Percentiles rank a stretch among this genome's conserved stretches.
Evolutionary conservation across 1,139 yeast species (phyloP).

Genomic region (Debaryomyces sp.): DNA sequence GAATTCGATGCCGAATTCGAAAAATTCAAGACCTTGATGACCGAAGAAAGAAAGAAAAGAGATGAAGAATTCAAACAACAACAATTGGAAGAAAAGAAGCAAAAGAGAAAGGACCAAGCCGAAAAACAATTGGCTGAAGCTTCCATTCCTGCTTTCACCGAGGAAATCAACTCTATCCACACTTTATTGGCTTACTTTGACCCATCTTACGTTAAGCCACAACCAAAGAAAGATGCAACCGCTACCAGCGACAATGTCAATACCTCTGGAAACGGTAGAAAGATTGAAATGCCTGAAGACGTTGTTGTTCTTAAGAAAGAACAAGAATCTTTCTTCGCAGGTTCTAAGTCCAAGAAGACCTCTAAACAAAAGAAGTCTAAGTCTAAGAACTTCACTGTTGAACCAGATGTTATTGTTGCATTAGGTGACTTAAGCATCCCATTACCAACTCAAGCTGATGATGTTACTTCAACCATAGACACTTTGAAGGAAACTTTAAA

Average conservation of each 20-base stretch:
- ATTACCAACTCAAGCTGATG: constrained; percentile 79
- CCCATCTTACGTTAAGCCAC: constrained; percentile 73
- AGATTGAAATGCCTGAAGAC: constrained; percentile 63
- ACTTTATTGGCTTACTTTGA: constrained; percentile 72
- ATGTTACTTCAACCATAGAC: constrained; percentile 65
- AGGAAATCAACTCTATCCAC: constrained; percentile 75
- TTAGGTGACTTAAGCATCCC: constrained; percentile 77
- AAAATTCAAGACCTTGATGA: constrained; percentile 70
- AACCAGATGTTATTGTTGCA: constrained; percentile 78
- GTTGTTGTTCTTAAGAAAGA: constrained; percentile 68
- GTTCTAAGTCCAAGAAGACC: constrained; percentile 51
- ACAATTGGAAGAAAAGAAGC: constrained; percentile 59
- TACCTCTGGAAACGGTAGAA: constrained; percentile 36
- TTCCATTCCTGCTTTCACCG: constrained; percentile 82
- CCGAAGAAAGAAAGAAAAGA: constrained; percentile 69
- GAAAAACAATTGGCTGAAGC: constrained; percentile 68
- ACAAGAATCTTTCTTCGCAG: constrained; percentile 58
- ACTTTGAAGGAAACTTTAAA: constrained; percentile 74
- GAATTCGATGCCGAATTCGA: constrained; percentile 74
- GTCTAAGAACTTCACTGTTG: constrained; percentile 62
- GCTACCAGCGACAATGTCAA: constrained; percentile 29
- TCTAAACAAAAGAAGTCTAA: constrained; percentile 48
- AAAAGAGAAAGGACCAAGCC: constrained; percentile 64
- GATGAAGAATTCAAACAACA: constrained; percentile 66
- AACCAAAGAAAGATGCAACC: constrained; percentile 24